These are phyloP conservation scores for Cenococcum geophilum DNA, from an alignment of 495 filamentous ascomycete genomes.

Conservation along the genomic window DNA sequence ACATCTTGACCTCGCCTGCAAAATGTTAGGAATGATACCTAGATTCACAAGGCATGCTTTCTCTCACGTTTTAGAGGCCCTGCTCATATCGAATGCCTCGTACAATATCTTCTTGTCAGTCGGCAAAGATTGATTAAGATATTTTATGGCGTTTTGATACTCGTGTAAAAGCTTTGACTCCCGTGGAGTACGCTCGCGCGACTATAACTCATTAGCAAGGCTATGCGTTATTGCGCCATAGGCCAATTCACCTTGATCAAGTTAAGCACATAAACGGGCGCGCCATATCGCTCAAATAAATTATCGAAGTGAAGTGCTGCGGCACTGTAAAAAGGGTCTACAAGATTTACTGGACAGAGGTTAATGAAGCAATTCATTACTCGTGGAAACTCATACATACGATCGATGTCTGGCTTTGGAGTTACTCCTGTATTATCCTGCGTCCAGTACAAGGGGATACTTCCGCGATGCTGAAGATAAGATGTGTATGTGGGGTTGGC, in stretches of 20 bases:
- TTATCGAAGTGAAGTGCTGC: slow-evolving; percentile 96
- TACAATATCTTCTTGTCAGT: slow-evolving; percentile 78
- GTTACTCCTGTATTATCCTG: slow-evolving; percentile 94
- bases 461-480: slow-evolving; percentile 93
- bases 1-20: slow-evolving; percentile 78
- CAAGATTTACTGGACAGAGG: slow-evolving; percentile 55
- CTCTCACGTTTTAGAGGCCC: slow-evolving; percentile 67
- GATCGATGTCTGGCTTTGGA: slow-evolving; percentile 89
- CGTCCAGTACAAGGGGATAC: slow-evolving; percentile 95
- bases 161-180: slow-evolving; percentile 87
- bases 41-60: too few species aligned
- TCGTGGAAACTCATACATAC: too few species aligned
- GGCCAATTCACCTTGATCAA: slow-evolving; percentile 60
- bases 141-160: slow-evolving; percentile 80
- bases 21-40: too few species aligned
- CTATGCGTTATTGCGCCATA: too few species aligned
- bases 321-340: slow-evolving; percentile 94
- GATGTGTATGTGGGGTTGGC: slow-evolving; percentile 89
- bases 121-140: slow-evolving; percentile 93
- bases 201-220: too few species aligned
- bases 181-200: slow-evolving; percentile 79
- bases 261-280: slow-evolving; percentile 87
- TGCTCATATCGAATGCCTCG: slow-evolving; percentile 96
- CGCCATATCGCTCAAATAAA: slow-evolving; percentile 87
- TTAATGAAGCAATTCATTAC: too few species aligned